A percentile compares a stretch with the other conserved stretches of the same genome.
Conservation (phyloP, 345 rosid species). For the Raphanus sativus region DNA sequence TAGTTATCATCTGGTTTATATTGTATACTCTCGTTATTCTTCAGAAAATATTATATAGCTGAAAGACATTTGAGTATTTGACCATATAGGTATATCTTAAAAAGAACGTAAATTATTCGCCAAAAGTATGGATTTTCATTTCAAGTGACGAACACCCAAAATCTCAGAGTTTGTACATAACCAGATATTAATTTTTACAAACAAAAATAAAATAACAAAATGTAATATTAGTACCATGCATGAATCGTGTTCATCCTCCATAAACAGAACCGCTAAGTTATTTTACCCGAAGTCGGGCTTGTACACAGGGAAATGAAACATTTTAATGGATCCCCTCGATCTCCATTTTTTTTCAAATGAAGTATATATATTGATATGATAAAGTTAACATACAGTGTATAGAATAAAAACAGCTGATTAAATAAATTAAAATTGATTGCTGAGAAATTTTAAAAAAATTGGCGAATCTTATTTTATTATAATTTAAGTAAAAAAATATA, state of each 20-base stretch:
- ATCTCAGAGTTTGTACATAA: conserved; percentile 7
- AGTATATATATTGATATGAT: background rate
- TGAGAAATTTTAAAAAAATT: background rate
- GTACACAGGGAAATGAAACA: background rate
- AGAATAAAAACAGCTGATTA: background rate
- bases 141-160: conserved; percentile 11
- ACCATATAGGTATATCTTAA: background rate
- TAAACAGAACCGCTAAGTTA: conserved; percentile 4
- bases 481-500: no score
- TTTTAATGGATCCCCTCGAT: background rate
- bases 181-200: background rate
- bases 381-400: background rate
- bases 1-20: background rate
- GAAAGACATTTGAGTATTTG: background rate
- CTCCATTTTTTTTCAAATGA: background rate
- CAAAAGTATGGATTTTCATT: conserved; percentile 3
- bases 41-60: background rate
- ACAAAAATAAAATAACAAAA: conserved; percentile 14
- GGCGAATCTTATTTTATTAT: background rate
- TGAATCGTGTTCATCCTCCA: conserved; percentile 7
- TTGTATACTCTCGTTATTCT: background rate
- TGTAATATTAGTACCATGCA: background rate
- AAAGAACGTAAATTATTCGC: background rate
- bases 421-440: background rate
- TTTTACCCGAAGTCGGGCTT: background rate